Percentiles rank a stretch among this genome's conserved stretches.
phyloP scores from a whole-genome alignment of 225 moss, liverwort and hornwort genomes.

The Ulota crispa region DNA sequence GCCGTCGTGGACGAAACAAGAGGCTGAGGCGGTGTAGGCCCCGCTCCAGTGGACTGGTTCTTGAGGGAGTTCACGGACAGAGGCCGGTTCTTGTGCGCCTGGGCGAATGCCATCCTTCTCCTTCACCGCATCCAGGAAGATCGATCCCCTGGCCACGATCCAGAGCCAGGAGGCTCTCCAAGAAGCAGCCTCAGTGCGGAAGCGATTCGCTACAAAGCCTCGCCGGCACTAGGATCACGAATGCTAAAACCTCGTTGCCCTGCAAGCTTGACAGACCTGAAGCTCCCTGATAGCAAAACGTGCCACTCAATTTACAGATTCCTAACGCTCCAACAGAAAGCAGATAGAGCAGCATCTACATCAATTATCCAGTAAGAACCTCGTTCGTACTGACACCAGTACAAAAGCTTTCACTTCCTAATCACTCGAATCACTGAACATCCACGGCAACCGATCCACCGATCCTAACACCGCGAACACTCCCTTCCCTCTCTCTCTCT shows the following conservation, averaged over 20 bases:
- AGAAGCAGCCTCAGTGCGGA: background rate
- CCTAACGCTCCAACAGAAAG: background rate
- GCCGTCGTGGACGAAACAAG: conserved; percentile 30
- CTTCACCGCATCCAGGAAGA: conserved; percentile 51
- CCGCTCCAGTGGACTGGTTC: background rate
- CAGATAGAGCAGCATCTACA: background rate
- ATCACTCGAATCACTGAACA: background rate
- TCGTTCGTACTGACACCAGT: background rate
- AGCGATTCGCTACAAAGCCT: background rate
- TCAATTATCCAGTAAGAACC: conserved; percentile 5
- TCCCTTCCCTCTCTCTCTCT: background rate
- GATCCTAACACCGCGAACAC: conserved; percentile 9
- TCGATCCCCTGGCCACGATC: conserved; percentile 20
- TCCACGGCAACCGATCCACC: conserved; percentile 5
- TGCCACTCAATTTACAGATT: conserved; percentile 24
- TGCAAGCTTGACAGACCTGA: conserved; percentile 13
- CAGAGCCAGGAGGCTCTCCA: background rate
- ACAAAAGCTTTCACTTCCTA: background rate
- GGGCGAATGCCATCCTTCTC: conserved; percentile 85
- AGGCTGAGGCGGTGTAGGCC: too few species aligned
- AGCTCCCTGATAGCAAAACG: conserved; percentile 14
- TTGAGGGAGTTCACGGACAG: conserved; percentile 63
- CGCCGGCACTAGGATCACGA: conserved; percentile 11
- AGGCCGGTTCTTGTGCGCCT: conserved; percentile 82
- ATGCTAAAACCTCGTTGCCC: conserved; percentile 17